Evolutionary conservation across 768 basidiomycete genomes (phyloP).

Genomic region (Lactarius psammicola): DNA sequence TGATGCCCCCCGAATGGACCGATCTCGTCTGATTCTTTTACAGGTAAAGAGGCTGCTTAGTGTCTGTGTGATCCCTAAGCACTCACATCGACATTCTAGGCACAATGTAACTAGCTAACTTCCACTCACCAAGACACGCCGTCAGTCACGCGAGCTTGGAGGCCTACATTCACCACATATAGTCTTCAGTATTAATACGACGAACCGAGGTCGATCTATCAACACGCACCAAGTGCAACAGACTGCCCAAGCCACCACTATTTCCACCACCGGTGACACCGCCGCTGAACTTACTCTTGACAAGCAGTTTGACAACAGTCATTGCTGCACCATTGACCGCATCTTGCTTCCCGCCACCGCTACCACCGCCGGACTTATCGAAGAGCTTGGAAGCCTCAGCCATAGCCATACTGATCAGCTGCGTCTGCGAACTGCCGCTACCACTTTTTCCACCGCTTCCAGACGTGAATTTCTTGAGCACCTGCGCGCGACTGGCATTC

Average conservation of each 20-base stretch:
- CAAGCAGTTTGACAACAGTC: conserved; percentile 81
- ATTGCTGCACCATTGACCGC: conserved; percentile 81
- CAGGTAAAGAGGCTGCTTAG: neutral
- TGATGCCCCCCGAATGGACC: too few relatives aligned
- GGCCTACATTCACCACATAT: conserved; percentile 14
- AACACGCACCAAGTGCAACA: conserved; percentile 42
- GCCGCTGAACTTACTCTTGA: conserved; percentile 61
- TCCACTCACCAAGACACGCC: neutral
- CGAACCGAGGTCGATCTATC: neutral
- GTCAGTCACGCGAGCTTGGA: conserved; percentile 16
- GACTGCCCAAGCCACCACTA: conserved; percentile 64
- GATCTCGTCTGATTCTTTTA: neutral
- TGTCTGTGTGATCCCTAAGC: neutral
- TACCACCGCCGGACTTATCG: conserved; percentile 61
- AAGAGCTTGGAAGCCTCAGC: conserved; percentile 75
- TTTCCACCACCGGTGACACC: conserved; percentile 55
- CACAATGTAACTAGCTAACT: neutral
- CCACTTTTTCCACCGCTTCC: conserved; percentile 42
- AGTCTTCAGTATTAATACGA: conserved; percentile 29
- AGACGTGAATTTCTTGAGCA: conserved; percentile 65
- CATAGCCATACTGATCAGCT: conserved; percentile 87
- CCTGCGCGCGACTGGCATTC: conserved; percentile 38
- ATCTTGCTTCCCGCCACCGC: conserved; percentile 75
- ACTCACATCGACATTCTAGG: neutral
- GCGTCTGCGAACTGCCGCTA: conserved; percentile 47